Conservation (phyloP, 2,329 filamentous ascomycete species). For the Colletotrichum tropicale region DNA sequence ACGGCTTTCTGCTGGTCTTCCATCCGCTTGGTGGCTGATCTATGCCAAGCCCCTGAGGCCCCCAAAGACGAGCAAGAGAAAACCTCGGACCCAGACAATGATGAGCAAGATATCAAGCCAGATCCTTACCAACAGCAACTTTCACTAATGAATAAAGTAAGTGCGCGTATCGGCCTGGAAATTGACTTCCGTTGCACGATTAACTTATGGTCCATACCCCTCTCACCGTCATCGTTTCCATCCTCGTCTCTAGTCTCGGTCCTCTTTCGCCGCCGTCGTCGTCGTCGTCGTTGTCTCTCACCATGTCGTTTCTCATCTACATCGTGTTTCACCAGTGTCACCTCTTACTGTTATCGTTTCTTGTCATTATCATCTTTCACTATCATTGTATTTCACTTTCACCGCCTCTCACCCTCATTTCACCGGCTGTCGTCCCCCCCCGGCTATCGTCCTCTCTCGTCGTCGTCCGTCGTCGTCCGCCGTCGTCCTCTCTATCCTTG, state of each 20-base stretch:
- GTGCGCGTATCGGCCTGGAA: background rate
- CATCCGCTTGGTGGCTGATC: background rate
- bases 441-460: background rate
- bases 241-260: background rate
- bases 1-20: background rate
- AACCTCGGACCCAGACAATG: background rate
- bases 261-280: no score
- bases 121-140: background rate
- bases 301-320: background rate
- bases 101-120: background rate
- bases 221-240: background rate
- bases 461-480: background rate
- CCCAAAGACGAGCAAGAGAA: background rate
- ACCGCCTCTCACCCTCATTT: background rate
- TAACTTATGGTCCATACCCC: background rate
- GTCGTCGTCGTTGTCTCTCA: background rate
- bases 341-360: background rate
- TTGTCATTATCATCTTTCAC: background rate
- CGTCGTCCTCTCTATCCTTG: background rate
- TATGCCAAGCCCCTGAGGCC: rapidly evolving
- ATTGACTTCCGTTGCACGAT: rapidly evolving
- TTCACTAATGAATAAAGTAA: rapidly evolving
- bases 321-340: background rate
- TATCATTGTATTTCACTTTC: background rate
- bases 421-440: background rate